Percentiles rank a stretch among this genome's conserved stretches.
Evolutionary conservation across 164 flowering plant species (phyloP).

Genomic region (Litsea cubeba): DNA sequence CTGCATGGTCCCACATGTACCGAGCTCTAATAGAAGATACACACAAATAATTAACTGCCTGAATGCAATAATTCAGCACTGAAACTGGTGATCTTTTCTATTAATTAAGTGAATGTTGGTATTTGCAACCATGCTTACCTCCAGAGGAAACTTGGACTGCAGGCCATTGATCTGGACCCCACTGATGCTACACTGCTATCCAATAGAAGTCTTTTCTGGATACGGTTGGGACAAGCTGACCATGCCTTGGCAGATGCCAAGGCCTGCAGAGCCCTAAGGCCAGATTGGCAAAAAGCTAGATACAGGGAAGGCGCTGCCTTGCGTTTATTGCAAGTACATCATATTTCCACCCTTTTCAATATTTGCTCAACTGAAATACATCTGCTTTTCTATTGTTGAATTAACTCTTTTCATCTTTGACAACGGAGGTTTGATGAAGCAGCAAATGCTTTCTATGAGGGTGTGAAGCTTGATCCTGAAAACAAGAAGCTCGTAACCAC

Average conservation of each 20-base stretch:
- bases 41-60: too few relatives aligned
- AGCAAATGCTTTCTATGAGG: conserved; percentile 94
- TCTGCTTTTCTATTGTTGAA: background rate
- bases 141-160: conserved; percentile 8
- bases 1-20: too few relatives aligned
- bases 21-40: too few relatives aligned
- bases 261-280: conserved; percentile 72
- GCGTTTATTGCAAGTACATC: conserved; percentile 65
- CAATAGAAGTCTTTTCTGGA: conserved; percentile 97
- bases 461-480: conserved; percentile 85
- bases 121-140: background rate
- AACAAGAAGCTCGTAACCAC: conserved; percentile 79
- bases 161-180: conserved; percentile 90
- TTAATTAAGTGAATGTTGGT: background rate
- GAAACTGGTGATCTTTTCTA: too few relatives aligned
- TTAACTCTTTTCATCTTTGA: background rate
- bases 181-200: conserved; percentile 67
- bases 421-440: conserved; percentile 89
- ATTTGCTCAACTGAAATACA: background rate
- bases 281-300: conserved; percentile 92
- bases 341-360: background rate
- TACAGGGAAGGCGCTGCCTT: conserved; percentile 93
- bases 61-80: too few relatives aligned
- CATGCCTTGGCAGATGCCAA: conserved; percentile 89
- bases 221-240: conserved; percentile 84